These are phyloP conservation scores for Cavenderia fasciculata DNA, from an alignment of 78 protist genomes.

Conservation along the genomic window DNA sequence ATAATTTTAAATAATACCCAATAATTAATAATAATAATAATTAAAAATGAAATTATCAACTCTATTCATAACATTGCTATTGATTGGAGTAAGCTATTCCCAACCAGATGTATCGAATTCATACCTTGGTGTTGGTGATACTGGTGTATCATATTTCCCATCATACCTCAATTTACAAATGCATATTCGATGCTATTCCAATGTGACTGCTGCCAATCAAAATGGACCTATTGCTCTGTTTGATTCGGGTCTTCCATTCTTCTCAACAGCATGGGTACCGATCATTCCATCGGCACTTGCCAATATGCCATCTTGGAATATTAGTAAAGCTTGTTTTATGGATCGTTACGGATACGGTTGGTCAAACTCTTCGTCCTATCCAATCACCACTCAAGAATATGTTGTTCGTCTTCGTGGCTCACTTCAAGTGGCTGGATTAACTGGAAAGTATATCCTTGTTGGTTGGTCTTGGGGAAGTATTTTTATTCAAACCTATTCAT, in stretches of 20 bases:
- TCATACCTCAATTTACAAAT: constrained; percentile 6
- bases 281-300: too few species aligned
- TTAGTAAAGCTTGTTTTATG: constrained; percentile 30
- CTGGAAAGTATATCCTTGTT: background rate
- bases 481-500: constrained; percentile 19
- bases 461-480: constrained; percentile 37
- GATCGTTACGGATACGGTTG: constrained; percentile 54
- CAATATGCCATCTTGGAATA: background rate
- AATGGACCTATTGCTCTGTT: constrained; percentile 1
- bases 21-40: too few species aligned
- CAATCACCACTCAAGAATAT: background rate
- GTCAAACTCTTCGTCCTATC: constrained; percentile 14
- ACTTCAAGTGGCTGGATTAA: background rate
- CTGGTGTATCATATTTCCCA: constrained; percentile 38
- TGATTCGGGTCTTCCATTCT: constrained; percentile 33
- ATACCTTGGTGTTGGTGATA: too few species aligned
- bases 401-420: background rate
- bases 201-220: background rate
- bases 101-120: too few species aligned
- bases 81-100: too few species aligned
- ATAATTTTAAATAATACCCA: too few species aligned
- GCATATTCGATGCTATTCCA: constrained; percentile 48
- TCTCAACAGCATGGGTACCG: background rate
- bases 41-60: too few species aligned
- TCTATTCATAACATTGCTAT: too few species aligned